Conservation (phyloP, 208 protist species). For the Phytomonas sp. region DNA sequence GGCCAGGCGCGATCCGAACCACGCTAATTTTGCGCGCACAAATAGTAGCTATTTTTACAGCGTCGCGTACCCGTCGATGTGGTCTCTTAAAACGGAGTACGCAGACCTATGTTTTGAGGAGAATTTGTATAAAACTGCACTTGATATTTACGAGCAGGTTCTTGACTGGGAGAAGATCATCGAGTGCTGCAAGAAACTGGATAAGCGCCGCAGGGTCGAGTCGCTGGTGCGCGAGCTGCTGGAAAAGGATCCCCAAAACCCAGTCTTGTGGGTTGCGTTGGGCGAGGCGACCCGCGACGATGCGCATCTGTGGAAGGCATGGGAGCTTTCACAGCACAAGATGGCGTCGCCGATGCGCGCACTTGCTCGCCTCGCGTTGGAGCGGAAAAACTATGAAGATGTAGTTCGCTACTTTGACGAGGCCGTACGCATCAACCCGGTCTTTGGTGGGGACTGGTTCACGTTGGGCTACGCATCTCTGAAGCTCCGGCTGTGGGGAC, state of each 20-base stretch:
- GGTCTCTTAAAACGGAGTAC: conserved; percentile 76
- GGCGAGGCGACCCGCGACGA: conserved; percentile 85
- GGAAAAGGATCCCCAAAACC: conserved; percentile 72
- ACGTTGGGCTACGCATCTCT: conserved; percentile 80
- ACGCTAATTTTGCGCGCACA: conserved; percentile 37
- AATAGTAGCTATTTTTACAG: conserved; percentile 74
- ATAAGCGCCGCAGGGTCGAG: conserved; percentile 80
- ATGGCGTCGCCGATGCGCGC: conserved; percentile 85
- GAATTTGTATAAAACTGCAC: conserved; percentile 76
- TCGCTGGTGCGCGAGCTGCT: conserved; percentile 78
- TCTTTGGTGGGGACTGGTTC: conserved; percentile 91
- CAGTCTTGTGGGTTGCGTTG: conserved; percentile 84
- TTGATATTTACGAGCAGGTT: conserved; percentile 83
- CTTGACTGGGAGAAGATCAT: conserved; percentile 88
- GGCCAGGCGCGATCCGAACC: conserved; percentile 36
- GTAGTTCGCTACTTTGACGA: conserved; percentile 88
- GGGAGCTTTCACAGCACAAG: conserved; percentile 77
- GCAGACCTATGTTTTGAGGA: conserved; percentile 81
- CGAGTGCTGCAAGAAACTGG: conserved; percentile 82
- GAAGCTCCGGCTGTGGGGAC: conserved; percentile 51
- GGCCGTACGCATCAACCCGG: conserved; percentile 75
- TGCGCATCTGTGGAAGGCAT: conserved; percentile 80
- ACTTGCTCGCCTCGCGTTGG: conserved; percentile 71
- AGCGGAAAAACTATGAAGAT: conserved; percentile 80
- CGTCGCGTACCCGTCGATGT: conserved; percentile 74